phyloP scores from a whole-genome alignment of 2,329 filamentous ascomycete species.

The Pseudogymnoascus sp. region DNA sequence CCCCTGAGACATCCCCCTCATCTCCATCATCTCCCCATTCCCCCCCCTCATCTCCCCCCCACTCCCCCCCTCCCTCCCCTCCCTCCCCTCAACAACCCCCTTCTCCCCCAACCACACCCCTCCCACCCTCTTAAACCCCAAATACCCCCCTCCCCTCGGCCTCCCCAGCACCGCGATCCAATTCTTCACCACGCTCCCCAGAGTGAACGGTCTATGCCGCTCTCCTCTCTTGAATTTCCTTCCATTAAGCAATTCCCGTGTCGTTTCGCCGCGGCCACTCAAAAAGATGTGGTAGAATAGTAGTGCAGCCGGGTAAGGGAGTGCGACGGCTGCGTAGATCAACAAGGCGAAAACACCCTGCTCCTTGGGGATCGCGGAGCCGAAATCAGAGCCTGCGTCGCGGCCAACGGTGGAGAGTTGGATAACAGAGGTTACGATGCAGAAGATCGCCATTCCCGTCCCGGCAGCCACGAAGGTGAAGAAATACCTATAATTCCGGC shows the following conservation, averaged over 20 bases:
- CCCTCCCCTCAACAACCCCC: conserved; percentile 44
- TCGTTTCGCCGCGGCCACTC: conserved; percentile 86
- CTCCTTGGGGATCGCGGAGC: conserved; percentile 24
- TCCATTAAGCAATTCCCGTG: conserved; percentile 88
- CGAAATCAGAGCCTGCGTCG: conserved; percentile 32
- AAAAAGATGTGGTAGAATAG: conserved; percentile 88
- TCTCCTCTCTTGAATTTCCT: conserved; percentile 93
- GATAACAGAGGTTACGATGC: not conserved
- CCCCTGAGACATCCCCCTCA: not conserved
- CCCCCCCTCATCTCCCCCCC: conserved; percentile 41
- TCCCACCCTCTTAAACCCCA: conserved; percentile 76
- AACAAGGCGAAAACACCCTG: conserved; percentile 79
- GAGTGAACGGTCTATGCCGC: conserved; percentile 82
- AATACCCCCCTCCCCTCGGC: conserved; percentile 79
- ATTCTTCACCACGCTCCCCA: conserved; percentile 67
- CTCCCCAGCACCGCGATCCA: conserved; percentile 74
- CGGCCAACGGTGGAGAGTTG: not conserved
- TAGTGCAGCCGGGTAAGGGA: conserved; percentile 74
- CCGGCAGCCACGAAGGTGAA: conserved; percentile 79
- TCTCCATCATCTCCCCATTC: conserved; percentile 25
- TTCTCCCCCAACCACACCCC: conserved; percentile 67
- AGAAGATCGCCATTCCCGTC: conserved; percentile 55
- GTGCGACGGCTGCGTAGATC: conserved; percentile 68
- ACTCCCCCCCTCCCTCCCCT: conserved; percentile 38
- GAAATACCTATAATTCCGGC: conserved; percentile 97